phyloP scores from a whole-genome alignment of 768 basidiomycete genomes.

The Kondoa subrosea region DNA sequence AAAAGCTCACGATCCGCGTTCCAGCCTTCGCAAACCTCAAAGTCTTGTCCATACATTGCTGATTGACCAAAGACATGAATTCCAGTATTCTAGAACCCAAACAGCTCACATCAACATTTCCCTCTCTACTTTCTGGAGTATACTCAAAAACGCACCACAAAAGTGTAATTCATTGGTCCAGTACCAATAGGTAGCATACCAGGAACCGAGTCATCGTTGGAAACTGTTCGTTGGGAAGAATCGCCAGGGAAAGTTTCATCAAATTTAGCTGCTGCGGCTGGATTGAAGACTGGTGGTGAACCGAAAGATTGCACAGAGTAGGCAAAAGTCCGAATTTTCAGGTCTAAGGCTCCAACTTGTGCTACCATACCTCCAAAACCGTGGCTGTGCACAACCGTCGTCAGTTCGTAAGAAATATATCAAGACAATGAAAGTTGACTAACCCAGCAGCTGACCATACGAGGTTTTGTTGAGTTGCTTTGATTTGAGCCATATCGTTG shows the following conservation, averaged over 20 bases:
- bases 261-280: conserved; percentile 7
- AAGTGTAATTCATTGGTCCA: neutral
- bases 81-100: conserved; percentile 11
- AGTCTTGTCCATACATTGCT: conserved; percentile 18
- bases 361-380: conserved; percentile 19
- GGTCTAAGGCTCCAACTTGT: conserved; percentile 19
- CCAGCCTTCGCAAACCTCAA: neutral
- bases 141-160: conserved; percentile 7
- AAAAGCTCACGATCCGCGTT: neutral
- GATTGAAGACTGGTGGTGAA: conserved; percentile 18
- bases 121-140: conserved; percentile 5
- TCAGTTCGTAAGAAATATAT: conserved; percentile 6
- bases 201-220: conserved; percentile 8
- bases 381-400: conserved; percentile 17
- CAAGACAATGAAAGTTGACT: neutral
- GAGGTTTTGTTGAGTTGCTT: conserved; percentile 10
- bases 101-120: neutral
- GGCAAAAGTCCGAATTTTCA: conserved; percentile 13
- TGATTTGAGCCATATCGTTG: conserved; percentile 18
- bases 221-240: conserved; percentile 14
- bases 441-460: neutral
- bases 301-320: conserved; percentile 19
- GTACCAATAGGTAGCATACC: neutral
- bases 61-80: conserved; percentile 13
- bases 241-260: conserved; percentile 15